A percentile compares a stretch with the other conserved stretches of the same genome.
Conservation (phyloP, 78 protist species). For the Guillardia theta region DNA sequence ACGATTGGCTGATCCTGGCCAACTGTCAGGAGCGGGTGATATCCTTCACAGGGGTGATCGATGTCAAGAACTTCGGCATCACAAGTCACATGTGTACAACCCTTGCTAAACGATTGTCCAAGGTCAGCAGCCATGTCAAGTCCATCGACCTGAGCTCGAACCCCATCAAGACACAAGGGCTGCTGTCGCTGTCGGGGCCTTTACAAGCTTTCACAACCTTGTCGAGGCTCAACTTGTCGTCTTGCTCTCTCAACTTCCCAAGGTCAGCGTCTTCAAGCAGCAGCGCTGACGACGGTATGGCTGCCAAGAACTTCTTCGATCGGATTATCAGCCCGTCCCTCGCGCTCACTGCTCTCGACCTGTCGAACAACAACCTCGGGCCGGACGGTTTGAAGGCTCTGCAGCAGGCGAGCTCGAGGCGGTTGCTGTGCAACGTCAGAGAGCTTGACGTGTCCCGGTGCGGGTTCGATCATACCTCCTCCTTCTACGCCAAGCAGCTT, state of each 20-base stretch:
- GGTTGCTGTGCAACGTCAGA: background rate
- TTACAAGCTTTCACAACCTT: background rate
- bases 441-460: background rate
- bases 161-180: background rate
- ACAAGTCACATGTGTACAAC: too few species aligned
- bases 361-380: background rate
- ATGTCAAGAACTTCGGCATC: too few species aligned
- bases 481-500: background rate
- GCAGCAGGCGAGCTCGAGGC: background rate
- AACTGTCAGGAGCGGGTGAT: too few species aligned
- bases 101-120: too few species aligned
- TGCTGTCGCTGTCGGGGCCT: background rate
- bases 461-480: background rate
- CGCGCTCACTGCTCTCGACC: background rate
- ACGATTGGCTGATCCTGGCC: too few species aligned
- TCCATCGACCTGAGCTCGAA: background rate
- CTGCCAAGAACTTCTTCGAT: background rate
- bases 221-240: background rate
- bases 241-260: background rate
- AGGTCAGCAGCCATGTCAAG: too few species aligned
- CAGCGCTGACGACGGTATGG: background rate
- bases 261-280: background rate
- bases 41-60: too few species aligned
- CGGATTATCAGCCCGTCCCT: background rate
- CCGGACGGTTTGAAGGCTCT: too few species aligned